Percentiles rank a stretch among this genome's conserved stretches.
These are phyloP conservation scores for Delonix regia DNA, from an alignment of 306 rosid genomes.

Conservation along the genomic window DNA sequence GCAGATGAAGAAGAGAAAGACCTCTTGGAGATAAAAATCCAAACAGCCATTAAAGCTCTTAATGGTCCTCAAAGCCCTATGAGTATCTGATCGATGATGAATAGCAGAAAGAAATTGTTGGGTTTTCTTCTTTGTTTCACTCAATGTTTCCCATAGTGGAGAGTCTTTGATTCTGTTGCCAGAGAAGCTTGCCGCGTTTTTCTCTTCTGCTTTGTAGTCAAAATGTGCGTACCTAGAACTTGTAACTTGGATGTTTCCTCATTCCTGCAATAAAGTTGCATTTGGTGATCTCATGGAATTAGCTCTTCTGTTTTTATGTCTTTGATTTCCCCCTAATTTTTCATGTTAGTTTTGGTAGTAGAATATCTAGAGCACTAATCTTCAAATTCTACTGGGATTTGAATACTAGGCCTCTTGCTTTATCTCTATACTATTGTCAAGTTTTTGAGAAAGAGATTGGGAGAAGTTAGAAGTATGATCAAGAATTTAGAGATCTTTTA, in stretches of 20 bases:
- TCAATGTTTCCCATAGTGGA: neutral
- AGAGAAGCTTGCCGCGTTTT: slow-evolving; percentile 20
- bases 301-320: neutral
- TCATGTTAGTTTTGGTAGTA: neutral
- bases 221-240: neutral
- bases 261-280: slow-evolving; percentile 22
- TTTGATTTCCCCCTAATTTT: neutral
- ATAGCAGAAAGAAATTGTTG: neutral
- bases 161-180: slow-evolving; percentile 6
- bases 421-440: neutral
- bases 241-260: slow-evolving; percentile 4
- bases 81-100: slow-evolving; percentile 58
- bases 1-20: slow-evolving; percentile 88
- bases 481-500: neutral
- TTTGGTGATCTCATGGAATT: neutral
- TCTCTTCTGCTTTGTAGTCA: neutral
- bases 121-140: neutral
- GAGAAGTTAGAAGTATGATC: too few species aligned
- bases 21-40: slow-evolving; percentile 58
- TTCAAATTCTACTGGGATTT: neutral
- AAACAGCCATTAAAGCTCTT: slow-evolving; percentile 75
- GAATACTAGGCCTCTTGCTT: neutral
- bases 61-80: slow-evolving; percentile 81
- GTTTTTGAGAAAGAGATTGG: neutral
- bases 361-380: neutral